Percentiles rank a stretch among this genome's conserved stretches.
These are phyloP conservation scores for Eucalyptus grandis DNA, from an alignment of 345 rosid species.

Conservation along the genomic window DNA sequence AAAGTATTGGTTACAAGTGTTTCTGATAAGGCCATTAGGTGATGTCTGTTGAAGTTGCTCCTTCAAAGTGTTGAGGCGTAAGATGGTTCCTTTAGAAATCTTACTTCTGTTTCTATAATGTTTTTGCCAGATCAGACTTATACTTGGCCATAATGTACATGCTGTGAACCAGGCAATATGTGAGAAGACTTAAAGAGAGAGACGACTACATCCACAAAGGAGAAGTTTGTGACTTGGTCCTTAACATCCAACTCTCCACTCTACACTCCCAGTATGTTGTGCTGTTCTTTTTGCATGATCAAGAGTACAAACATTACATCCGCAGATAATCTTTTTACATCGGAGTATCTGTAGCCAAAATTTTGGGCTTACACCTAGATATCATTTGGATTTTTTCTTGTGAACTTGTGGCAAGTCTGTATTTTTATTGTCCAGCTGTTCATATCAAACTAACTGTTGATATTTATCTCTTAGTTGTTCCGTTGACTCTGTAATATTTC, in stretches of 20 bases:
- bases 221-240: not conserved
- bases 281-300: not conserved
- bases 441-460: not conserved
- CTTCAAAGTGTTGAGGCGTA: not conserved
- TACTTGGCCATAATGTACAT: not conserved
- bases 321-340: not conserved
- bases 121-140: not conserved
- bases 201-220: not conserved
- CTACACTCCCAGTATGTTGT: not conserved
- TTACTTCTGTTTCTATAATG: not conserved
- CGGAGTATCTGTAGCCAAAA: not conserved
- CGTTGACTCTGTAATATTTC: not conserved
- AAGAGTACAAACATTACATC: not conserved
- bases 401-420: not conserved
- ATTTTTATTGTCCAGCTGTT: not conserved
- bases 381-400: not conserved
- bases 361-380: not conserved
- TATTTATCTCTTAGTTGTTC: not conserved
- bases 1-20: not conserved
- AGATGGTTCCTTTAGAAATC: not conserved
- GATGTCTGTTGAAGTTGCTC: not conserved
- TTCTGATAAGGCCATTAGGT: not conserved
- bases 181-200: not conserved
- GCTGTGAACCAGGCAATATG: not conserved
- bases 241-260: not conserved